Percentiles rank a stretch among this genome's conserved stretches.
Conservation (phyloP, 1,284 basidiomycete species). For the Puccinia polysora region DNA sequence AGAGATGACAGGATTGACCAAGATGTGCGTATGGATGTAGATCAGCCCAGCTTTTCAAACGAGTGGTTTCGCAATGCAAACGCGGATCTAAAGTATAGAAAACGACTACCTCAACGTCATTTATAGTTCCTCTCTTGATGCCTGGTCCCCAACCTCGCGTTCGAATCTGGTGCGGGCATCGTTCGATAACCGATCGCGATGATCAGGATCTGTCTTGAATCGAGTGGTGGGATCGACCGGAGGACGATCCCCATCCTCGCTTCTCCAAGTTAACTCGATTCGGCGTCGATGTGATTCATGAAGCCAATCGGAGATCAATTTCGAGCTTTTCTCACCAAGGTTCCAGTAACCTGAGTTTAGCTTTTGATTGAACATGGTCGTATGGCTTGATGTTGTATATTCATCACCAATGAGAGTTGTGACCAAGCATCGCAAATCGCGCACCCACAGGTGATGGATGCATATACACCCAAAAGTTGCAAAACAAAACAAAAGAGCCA, state of each 20-base stretch:
- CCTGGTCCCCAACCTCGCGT: slow-evolving; percentile 9
- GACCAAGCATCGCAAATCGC: too few species aligned
- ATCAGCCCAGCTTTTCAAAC: too few species aligned
- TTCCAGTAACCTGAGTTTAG: slow-evolving; percentile 32
- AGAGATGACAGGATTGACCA: too few species aligned
- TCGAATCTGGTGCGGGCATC: slow-evolving; percentile 18
- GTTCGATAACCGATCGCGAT: slow-evolving; percentile 2
- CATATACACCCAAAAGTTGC: too few species aligned
- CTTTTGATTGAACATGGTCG: slow-evolving; percentile 35
- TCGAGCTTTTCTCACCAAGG: slow-evolving; percentile 13
- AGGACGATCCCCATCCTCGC: neutral
- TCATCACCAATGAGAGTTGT: too few species aligned
- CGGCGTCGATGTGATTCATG: slow-evolving; percentile 21
- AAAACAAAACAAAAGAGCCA: too few species aligned
- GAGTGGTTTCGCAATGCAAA: too few species aligned
- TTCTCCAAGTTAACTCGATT: neutral
- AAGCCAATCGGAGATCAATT: slow-evolving; percentile 30
- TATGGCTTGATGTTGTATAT: slow-evolving; percentile 10
- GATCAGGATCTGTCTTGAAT: neutral
- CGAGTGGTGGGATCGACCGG: neutral
- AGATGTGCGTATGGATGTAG: too few species aligned
- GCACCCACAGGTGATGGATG: too few species aligned
- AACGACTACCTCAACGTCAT: too few species aligned
- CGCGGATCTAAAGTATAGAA: too few species aligned
- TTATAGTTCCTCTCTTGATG: slow-evolving; percentile 16